phyloP scores from a whole-genome alignment of 1,284 basidiomycete species.

The Inonotus hispidus region DNA sequence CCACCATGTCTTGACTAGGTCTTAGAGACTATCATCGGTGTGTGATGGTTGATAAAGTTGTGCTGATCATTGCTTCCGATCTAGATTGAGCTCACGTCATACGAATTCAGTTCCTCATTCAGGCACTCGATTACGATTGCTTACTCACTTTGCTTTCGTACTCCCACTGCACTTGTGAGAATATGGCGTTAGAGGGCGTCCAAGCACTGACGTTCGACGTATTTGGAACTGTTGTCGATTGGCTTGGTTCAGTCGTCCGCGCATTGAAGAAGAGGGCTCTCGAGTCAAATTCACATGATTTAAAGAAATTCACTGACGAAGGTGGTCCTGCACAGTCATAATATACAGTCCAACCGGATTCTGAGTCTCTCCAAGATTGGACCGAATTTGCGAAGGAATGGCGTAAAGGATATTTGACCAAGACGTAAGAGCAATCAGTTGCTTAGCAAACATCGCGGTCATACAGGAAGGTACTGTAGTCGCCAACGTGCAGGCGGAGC shows the following conservation, averaged over 20 bases:
- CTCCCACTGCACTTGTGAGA: not conserved
- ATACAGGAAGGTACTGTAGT: constrained; percentile 20
- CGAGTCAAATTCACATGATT: not conserved
- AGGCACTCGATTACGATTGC: not conserved
- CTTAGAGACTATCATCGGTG: no score
- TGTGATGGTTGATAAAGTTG: no score
- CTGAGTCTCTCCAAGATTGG: constrained; percentile 33
- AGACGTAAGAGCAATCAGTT: constrained; percentile 40
- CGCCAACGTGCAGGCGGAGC: constrained; percentile 38
- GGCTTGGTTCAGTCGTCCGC: constrained; percentile 43
- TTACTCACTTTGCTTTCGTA: not conserved
- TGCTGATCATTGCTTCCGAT: not conserved
- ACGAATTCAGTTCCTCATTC: not conserved
- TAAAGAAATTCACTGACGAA: constrained; percentile 10
- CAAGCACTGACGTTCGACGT: constrained; percentile 59
- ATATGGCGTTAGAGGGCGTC: constrained; percentile 27
- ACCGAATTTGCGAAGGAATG: constrained; percentile 49
- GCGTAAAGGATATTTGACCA: constrained; percentile 44
- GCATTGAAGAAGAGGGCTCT: constrained; percentile 29
- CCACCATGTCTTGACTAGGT: not conserved
- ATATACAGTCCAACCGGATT: not conserved
- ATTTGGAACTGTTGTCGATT: constrained; percentile 61
- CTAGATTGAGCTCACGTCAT: not conserved
- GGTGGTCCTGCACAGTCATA: not conserved
- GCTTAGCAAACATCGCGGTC: no score